Percentiles rank a stretch among this genome's conserved stretches.
Conservation (phyloP, 768 basidiomycete genomes). For the Austroboletus eburneus region DNA sequence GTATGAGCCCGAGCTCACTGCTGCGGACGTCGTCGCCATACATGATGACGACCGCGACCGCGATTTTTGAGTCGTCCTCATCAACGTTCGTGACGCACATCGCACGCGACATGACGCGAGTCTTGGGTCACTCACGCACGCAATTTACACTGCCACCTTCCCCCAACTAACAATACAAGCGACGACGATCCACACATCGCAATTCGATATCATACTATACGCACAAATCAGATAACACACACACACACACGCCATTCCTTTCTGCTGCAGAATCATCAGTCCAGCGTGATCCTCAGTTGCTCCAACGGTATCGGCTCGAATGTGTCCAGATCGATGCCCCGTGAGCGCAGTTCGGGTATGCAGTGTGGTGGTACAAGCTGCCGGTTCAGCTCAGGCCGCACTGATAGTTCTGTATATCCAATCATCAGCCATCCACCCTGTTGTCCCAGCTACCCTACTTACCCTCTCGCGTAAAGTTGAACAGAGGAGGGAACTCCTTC, state of each 20-base stretch:
- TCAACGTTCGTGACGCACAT: slow-evolving; percentile 17
- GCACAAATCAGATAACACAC: slow-evolving; percentile 31
- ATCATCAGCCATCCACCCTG: background rate
- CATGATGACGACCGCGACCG: background rate
- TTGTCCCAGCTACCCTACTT: slow-evolving; percentile 29
- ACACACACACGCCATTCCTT: slow-evolving; percentile 19
- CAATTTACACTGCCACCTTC: slow-evolving; percentile 20
- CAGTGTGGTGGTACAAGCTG: slow-evolving; percentile 87
- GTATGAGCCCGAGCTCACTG: slow-evolving; percentile 31
- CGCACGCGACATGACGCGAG: slow-evolving; percentile 34
- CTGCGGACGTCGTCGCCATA: slow-evolving; percentile 4
- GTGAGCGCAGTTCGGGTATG: slow-evolving; percentile 83
- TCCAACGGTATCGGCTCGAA: slow-evolving; percentile 98
- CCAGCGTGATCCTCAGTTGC: slow-evolving; percentile 89
- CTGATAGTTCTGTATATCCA: slow-evolving; percentile 74
- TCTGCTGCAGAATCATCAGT: slow-evolving; percentile 48
- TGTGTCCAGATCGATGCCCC: slow-evolving; percentile 81
- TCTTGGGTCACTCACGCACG: slow-evolving; percentile 3
- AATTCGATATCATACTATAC: slow-evolving; percentile 36
- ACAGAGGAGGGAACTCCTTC: slow-evolving; percentile 90
- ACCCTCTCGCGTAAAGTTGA: slow-evolving; percentile 97
- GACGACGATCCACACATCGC: slow-evolving; percentile 24
- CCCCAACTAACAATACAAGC: slow-evolving; percentile 27
- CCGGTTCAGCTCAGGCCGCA: slow-evolving; percentile 90
- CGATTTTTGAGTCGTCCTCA: background rate